Evolutionary conservation across 108 stramenopile genomes (phyloP).

Genomic region (Fistulifera solaris): DNA sequence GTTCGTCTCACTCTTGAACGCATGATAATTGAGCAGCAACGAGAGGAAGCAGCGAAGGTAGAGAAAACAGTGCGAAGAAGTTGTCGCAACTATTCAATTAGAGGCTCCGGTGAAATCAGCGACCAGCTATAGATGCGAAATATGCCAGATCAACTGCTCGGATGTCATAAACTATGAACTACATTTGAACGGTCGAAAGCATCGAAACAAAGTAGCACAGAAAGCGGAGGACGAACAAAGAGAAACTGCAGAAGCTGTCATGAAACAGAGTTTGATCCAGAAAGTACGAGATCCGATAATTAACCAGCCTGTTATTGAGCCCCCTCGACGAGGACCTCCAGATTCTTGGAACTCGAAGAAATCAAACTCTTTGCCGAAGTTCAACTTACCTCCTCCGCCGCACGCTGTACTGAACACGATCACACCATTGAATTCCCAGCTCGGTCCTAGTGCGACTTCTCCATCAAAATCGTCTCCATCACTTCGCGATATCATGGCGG

Average conservation of each 20-base stretch:
- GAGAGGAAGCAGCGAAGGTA: neutral
- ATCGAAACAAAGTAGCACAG: constrained; percentile 65
- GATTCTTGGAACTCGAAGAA: neutral
- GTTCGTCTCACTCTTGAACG: constrained; percentile 9
- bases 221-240: constrained; percentile 47
- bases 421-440: too few species aligned
- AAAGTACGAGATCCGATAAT: constrained; percentile 6
- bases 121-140: constrained; percentile 22
- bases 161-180: constrained; percentile 50
- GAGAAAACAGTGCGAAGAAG: neutral
- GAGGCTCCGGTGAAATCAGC: too few species aligned
- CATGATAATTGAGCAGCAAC: neutral
- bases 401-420: constrained; percentile 2
- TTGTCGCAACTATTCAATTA: neutral
- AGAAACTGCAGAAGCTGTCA: constrained; percentile 41
- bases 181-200: constrained; percentile 72
- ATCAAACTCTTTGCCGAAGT: neutral
- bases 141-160: constrained; percentile 56
- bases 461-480: neutral
- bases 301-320: too few species aligned
- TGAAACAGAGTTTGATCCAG: constrained; percentile 40
- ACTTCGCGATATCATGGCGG: constrained; percentile 10
- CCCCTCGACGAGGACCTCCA: too few species aligned
- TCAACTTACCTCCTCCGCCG: constrained; percentile 2
- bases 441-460: too few species aligned